Evolutionary conservation across 2,329 filamentous ascomycete species (phyloP), one percentile per base, ranked within the genome.

Genomic region (Ophiostoma ulmi): DNA sequence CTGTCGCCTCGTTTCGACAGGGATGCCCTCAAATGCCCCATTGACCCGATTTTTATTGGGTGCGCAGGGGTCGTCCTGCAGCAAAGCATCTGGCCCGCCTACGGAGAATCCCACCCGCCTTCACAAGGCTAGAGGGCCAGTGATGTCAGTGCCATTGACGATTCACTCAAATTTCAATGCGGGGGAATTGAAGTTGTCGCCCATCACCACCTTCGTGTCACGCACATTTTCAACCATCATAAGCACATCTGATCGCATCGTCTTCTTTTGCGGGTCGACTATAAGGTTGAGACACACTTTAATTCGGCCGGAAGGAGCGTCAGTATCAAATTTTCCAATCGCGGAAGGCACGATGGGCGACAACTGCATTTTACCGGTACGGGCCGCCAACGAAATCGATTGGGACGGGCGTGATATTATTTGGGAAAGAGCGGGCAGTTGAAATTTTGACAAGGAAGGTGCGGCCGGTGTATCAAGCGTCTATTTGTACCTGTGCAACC

Each of bases 81-180:
- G 39, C 41, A 20, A 41, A 64, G 38, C 52, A 58, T 39, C 31
- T 39, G 39, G 26, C 39, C 63, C 39, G 20, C 7, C 48, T 52
- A 20, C 52, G 13, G 11, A 35, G 64, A 67, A 69, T 67, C 48
- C 67, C 63, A 58, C 58, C 22, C 67, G 44, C 63, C 52, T 38
- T 35, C 26, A 64, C 63, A 48, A 64, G 70, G 63, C 70, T 64
- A 58, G 44, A 48, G 31, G 44, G 44, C 44, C 5, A 71, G 68
- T 71, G 70, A 71, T 71, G 70, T 71, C 70, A 69, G 64, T 55
- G 44, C 67, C 70, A 36, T 55, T 63, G 58, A 14, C 58, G 17
- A 17, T 58, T 58, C 52, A 58, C 22, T 64, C 13, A 36, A 17
- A 36, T 64, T 20, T 14, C 7, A n/a, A 35, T 64, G 61, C 61